phyloP scores from a whole-genome alignment of 2,329 filamentous ascomycete genomes.

The Fusarium stilboides region DNA sequence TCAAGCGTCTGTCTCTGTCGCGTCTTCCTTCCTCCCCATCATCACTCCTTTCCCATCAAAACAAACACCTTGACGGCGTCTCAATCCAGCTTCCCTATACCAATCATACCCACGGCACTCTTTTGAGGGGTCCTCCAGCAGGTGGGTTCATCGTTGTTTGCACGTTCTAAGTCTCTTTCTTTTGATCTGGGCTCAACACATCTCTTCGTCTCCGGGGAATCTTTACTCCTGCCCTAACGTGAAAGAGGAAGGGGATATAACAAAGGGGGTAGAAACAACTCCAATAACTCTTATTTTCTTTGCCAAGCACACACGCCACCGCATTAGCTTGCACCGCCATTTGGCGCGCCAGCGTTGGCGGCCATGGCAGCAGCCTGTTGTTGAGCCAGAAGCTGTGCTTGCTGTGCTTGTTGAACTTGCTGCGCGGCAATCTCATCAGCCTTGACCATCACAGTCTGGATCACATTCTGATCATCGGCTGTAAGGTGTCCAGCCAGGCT shows the following conservation, averaged over 20 bases:
- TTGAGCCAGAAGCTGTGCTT: slow-evolving; percentile 49
- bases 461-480: slow-evolving; percentile 83
- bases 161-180: slow-evolving; percentile 52
- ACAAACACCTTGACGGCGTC: slow-evolving; percentile 8
- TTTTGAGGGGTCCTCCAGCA: slow-evolving; percentile 44
- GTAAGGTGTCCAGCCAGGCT: slow-evolving; percentile 84
- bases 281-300: slow-evolving; percentile 44
- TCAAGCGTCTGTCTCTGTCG: slow-evolving; percentile 13
- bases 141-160: slow-evolving; percentile 50
- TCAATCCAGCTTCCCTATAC: slow-evolving; percentile 31
- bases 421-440: slow-evolving; percentile 61
- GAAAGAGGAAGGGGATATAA: slow-evolving; percentile 50
- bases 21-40: slow-evolving; percentile 3
- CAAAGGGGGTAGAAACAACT: slow-evolving; percentile 47
- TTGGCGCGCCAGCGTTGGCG: slow-evolving; percentile 40
- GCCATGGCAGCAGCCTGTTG: slow-evolving; percentile 48
- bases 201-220: slow-evolving; percentile 50
- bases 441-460: slow-evolving; percentile 83
- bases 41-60: slow-evolving; percentile 5
- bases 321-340: slow-evolving; percentile 49
- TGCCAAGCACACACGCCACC: slow-evolving; percentile 16
- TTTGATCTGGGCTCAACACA: slow-evolving; percentile 48
- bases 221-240: slow-evolving; percentile 48
- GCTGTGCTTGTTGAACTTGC: slow-evolving; percentile 49
- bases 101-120: slow-evolving; percentile 49